Evolutionary conservation across 129 eudicot species (phyloP).

Genomic region (Dittrichia graveolens): DNA sequence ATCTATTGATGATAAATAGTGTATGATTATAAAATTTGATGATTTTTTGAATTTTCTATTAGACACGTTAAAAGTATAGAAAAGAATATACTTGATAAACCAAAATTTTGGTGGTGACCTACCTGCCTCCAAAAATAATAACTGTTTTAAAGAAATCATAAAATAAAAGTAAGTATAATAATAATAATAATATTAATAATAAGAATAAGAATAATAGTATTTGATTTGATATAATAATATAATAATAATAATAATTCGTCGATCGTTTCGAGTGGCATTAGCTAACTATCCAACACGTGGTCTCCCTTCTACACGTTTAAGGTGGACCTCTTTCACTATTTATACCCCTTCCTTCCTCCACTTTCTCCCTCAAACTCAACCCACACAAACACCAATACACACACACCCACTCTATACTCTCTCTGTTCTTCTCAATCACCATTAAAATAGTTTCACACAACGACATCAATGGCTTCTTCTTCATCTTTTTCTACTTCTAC

Average conservation of each 20-base stretch:
- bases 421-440: conserved; percentile 4
- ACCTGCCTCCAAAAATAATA: conserved; percentile 38
- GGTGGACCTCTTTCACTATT: conserved; percentile 50
- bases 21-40: neutral
- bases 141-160: neutral
- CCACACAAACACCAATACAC: conserved; percentile 7
- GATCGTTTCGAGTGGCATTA: conserved; percentile 20
- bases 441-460: conserved; percentile 32
- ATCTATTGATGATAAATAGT: neutral
- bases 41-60: neutral
- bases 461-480: conserved; percentile 32
- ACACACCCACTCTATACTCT: neutral
- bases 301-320: conserved; percentile 37
- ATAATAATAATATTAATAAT: neutral
- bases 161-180: no score
- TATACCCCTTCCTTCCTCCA: conserved; percentile 21
- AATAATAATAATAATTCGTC: neutral
- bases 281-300: conserved; percentile 57
- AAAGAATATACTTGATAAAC: conserved; percentile 35
- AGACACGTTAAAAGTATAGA: conserved; percentile 26
- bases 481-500: conserved; percentile 19
- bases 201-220: neutral
- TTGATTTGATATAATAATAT: neutral
- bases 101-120: conserved; percentile 35
- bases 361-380: conserved; percentile 36